Base-by-base conservation (phyloP, 225 moss, liverwort and hornwort genomes). In the Straminergon stramineum region DNA sequence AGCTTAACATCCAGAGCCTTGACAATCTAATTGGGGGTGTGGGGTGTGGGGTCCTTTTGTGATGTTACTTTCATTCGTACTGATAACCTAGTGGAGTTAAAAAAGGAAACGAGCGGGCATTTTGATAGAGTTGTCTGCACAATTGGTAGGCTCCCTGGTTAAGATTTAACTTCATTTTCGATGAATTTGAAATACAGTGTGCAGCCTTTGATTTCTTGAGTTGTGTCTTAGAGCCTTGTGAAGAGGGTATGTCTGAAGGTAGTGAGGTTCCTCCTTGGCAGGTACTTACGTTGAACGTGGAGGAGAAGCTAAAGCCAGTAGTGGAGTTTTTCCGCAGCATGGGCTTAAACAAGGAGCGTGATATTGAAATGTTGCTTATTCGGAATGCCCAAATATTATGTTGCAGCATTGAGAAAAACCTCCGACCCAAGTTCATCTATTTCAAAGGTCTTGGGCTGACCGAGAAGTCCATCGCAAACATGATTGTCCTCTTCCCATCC, bases 401-500 rank as follows among this genome's bases (percentile, higher is more conserved):
- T 91, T 96, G 96, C 91, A 96, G 96, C 91, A 95, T 96, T 73
- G 96, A 96, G 91, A 94, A 94, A 76, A 96, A 96, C 87, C 93
- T 96, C 61, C 95, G 94, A 84, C 95, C 96, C 67, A 96, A 96
- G 87, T 96, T 96, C 87, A 87, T 92, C 27, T 96, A 91, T 76
- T 92, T 96, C 58, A 93, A 92, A 79, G 92, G 84, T 17, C 85
- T 96, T 83, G 95, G 96, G 58, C 87, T 96, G 22, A 91, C 88
- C 35, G 92, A 94, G 85, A 85, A 84, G 76, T 92, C 94, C 60
- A 96, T 96, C 32, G 96, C 96, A 53, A 93, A 84, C 51, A 96
- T 96, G 96, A 95, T 96, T 73, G 96, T 95, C n/a, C 96, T 96
- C 85, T 96, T 96, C 81, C 96, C 96, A 28, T 95, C 96, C 74